Conservation (phyloP, 2,329 filamentous ascomycete genomes). For the Verruconis gallopava region DNA sequence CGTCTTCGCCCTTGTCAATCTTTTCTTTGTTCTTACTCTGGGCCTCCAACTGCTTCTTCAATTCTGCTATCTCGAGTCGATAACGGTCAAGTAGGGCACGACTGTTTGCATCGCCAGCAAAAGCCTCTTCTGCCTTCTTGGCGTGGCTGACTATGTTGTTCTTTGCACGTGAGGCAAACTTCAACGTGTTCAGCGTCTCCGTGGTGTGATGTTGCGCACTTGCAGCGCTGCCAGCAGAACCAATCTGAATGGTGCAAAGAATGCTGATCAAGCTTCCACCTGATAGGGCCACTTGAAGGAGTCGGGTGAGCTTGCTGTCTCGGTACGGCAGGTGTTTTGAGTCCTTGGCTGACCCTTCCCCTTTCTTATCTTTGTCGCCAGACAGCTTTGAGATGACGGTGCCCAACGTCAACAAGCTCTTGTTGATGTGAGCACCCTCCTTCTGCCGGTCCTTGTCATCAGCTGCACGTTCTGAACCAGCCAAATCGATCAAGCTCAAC, state of each 20-base stretch:
- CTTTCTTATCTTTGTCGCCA: conserved; percentile 74
- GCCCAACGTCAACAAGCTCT: conserved; percentile 85
- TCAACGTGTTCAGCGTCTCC: conserved; percentile 90
- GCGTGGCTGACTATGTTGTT: conserved; percentile 97
- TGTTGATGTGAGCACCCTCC: conserved; percentile 97
- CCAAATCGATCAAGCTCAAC: conserved; percentile 86
- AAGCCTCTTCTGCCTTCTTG: conserved; percentile 83
- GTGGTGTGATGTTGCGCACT: conserved; percentile 61
- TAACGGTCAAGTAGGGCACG: conserved; percentile 85
- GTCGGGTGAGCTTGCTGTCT: conserved; percentile 89
- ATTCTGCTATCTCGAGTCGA: conserved; percentile 77
- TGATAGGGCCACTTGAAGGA: conserved; percentile 83
- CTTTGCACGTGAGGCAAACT: conserved; percentile 91
- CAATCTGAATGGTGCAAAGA: conserved; percentile 88
- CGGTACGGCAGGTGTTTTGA: conserved; percentile 79
- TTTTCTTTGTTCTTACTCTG: conserved; percentile 47
- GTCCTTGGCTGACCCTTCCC: conserved; percentile 54
- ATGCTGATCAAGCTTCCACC: conserved; percentile 94
- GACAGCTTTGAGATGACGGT: conserved; percentile 93
- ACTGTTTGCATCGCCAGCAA: conserved; percentile 70
- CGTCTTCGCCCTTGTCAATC: conserved; percentile 41
- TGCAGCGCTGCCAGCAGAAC: conserved; percentile 59
- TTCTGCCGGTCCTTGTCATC: conserved; percentile 88
- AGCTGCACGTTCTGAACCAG: conserved; percentile 89
- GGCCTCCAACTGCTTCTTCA: conserved; percentile 68